phyloP scores from a whole-genome alignment of 2,329 filamentous ascomycete species.

The Zasmidium angulare region DNA sequence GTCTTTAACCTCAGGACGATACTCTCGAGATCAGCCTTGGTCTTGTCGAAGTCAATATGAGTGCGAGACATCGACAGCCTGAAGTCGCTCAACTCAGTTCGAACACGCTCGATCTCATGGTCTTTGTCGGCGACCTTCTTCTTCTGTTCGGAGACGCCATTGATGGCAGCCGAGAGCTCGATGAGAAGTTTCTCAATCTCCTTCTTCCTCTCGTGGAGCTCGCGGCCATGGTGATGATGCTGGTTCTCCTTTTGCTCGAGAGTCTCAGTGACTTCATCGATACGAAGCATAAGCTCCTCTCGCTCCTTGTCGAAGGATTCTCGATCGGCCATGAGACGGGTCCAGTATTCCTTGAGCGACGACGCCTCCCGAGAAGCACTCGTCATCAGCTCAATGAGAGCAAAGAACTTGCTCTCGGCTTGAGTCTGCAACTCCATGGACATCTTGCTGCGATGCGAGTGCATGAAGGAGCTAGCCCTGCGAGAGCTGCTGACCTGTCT shows the following conservation, averaged over 20 bases:
- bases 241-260: conserved; percentile 27
- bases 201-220: conserved; percentile 29
- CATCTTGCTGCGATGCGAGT: conserved; percentile 29
- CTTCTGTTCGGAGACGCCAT: conserved; percentile 26
- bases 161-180: conserved; percentile 29
- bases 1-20: conserved; percentile 22
- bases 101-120: conserved; percentile 27
- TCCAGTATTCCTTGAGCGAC: conserved; percentile 33
- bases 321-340: conserved; percentile 30
- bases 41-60: conserved; percentile 28
- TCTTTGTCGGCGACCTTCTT: conserved; percentile 31
- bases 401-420: conserved; percentile 34
- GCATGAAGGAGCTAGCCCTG: conserved; percentile 26
- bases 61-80: conserved; percentile 22
- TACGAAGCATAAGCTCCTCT: conserved; percentile 31
- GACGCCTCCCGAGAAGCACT: conserved; percentile 32
- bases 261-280: conserved; percentile 30
- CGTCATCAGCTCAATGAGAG: conserved; percentile 33
- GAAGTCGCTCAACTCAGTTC: conserved; percentile 27
- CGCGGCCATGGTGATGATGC: conserved; percentile 26
- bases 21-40: conserved; percentile 27
- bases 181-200: conserved; percentile 34
- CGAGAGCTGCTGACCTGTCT: conserved; percentile 22
- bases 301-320: conserved; percentile 30
- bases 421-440: conserved; percentile 30